Evolutionary conservation across 805 yeast species (phyloP), one percentile per base, ranked within the genome.

Genomic region (Priceomyces haplophilus): DNA sequence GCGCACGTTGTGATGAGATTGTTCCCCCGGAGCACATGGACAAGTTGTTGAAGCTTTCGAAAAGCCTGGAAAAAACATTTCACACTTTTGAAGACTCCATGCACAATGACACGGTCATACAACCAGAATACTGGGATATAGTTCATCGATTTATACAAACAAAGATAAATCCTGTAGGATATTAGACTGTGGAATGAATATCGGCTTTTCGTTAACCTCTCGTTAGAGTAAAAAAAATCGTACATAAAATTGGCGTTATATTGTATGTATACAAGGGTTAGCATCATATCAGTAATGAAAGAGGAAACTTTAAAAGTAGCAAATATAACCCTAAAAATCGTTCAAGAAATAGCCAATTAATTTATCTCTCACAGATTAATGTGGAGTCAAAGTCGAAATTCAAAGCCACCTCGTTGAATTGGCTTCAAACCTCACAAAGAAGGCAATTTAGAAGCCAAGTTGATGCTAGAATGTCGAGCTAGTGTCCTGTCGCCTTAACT

Each of bases 11-110:
- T 27, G 99, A 91, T 66, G 99, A 91, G 62, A 81, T 91, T 19
- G 96, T 91, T 2, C 97, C 98, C 3, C 96, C 97, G 0, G 49
- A 52, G 1, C 97, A 91, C 56, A 86, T 90, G 87, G 72, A 73
- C 35, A 56, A 55, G 37, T 69, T 89, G 18, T 83, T 62, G 56
- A 76, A 72, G 24, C 50, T 80, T 43, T 68, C 83, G 43, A 72
- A 76, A 19, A 65, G 82, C 29, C 55, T 60, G 1, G 57, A 62
- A 12, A 89, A 88, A 59, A 60, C 63, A 21, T 73, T 79, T 49
- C 67, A 75, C 41, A 73, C 65, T 42, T 88, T 78, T 49, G 76
- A 75, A 19, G 69, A 75, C 31, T 83, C 88, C 1, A 73, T 71
- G 42, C 99, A 91, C 62, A 91, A 91, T 56, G 95, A 89, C 56